Evolutionary conservation across 2,329 filamentous ascomycete genomes (phyloP), one percentile per base, ranked within the genome.

Genomic region (Fusarium setosum): DNA sequence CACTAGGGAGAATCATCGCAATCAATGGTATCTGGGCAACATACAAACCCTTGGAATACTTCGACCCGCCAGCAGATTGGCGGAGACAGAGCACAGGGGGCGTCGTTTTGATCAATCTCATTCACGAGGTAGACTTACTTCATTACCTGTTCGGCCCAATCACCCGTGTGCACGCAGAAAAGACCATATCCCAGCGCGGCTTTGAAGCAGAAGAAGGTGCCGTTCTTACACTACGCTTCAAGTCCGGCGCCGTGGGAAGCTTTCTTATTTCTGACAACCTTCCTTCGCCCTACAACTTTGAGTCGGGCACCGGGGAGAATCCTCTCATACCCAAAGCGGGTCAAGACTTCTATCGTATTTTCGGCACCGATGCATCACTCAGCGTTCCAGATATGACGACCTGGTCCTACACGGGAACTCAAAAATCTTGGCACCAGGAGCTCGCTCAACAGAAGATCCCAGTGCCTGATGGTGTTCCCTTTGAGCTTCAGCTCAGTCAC

Each of bases 71-170:
- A 0, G 75, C 76, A 0, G 79, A 81, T 35, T 88, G 86, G 86
- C 79, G 84, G 13, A 76, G 79, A 7, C 68, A 73, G 5, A 55
- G 64, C 3, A 73, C 76, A 3, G 82, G 81, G 2, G 86, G 85
- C 1, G 81, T 83, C 0, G 74, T 88, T 8, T 75, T 84, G 4
- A 88, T 88, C 60, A 89, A 89, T 67, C 74, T 89, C 40, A 81
- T 88, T n/a, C 86, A 89, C 67, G 87, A 89, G 48, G 76, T 89
- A 35, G 87, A 89, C 60, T 74, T 88, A 0, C 75, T 89, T 17
- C 86, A 88, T 44, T 82, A 84, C 71, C 74, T 88, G 2, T 80
- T 89, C 23, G 85, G 86, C 0, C 81, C 84, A 0, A 84, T 89
- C 23, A 69, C 71, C 0, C 76, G 82, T 0, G 82, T 88, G 0